Conservation (phyloP, 371 early-diverging fungal genomes). For the Syncephalastrum racemosum region DNA sequence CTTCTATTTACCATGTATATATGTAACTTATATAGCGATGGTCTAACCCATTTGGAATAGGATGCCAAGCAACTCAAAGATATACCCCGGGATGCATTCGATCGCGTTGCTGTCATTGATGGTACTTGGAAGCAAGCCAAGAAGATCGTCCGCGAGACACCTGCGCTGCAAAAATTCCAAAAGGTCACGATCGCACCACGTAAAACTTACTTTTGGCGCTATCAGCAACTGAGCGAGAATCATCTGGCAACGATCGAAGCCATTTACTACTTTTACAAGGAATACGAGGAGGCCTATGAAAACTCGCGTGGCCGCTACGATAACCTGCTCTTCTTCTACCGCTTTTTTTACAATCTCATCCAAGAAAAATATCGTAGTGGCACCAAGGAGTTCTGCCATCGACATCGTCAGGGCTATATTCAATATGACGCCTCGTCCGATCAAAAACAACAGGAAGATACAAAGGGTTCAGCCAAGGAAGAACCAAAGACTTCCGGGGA, state of each 20-base stretch:
- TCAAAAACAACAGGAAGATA: constrained; percentile 1
- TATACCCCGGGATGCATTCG: constrained; percentile 63
- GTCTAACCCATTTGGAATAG: constrained; percentile 43
- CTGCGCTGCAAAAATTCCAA: constrained; percentile 44
- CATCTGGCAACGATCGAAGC: constrained; percentile 94
- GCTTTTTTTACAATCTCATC: constrained; percentile 81
- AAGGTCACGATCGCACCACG: constrained; percentile 66
- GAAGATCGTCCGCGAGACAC: constrained; percentile 62
- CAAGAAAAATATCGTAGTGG: constrained; percentile 69
- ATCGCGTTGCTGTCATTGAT: constrained; percentile 85
- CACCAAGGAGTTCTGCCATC: constrained; percentile 26
- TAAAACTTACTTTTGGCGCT: constrained; percentile 89
- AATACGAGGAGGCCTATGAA: constrained; percentile 53
- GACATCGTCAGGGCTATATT: constrained; percentile 34
- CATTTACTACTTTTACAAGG: constrained; percentile 86
- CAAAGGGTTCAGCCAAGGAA: background rate
- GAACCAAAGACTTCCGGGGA: background rate
- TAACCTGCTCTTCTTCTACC: constrained; percentile 87
- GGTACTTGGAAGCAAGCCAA: constrained; percentile 94
- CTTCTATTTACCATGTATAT: no score
- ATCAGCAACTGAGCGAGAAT: constrained; percentile 70
- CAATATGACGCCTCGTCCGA: constrained; percentile 16
- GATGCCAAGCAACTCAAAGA: constrained; percentile 67
- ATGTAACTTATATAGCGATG: no score
- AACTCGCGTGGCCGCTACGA: constrained; percentile 69